These are phyloP conservation scores for Hypoxylon sp. DNA, from an alignment of 2,329 filamentous ascomycete genomes.

Conservation along the genomic window DNA sequence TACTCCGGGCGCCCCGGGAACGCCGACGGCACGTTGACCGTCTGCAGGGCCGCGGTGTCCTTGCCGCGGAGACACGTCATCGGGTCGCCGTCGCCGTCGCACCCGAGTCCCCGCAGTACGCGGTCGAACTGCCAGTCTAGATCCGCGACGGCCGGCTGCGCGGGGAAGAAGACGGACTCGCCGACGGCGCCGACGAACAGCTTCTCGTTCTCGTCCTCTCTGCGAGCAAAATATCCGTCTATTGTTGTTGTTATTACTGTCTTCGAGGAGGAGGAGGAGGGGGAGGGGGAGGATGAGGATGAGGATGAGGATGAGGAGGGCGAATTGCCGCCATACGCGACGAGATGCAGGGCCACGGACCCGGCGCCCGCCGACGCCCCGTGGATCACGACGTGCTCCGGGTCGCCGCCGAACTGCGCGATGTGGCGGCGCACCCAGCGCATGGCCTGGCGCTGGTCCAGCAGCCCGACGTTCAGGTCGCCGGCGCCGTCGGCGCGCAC, in stretches of 20 bases:
- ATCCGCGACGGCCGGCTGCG: conserved; percentile 58
- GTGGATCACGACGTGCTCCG: conserved; percentile 68
- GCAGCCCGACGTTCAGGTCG: conserved; percentile 69
- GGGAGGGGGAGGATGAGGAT: too few species aligned
- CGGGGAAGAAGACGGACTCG: conserved; percentile 63
- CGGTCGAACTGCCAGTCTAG: conserved; percentile 62
- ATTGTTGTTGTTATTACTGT: too few species aligned
- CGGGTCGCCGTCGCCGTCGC: conserved; percentile 48
- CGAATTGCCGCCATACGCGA: neutral
- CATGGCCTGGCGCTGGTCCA: conserved; percentile 71
- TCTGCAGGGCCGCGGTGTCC: conserved; percentile 54
- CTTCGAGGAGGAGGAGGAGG: too few species aligned
- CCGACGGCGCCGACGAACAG: conserved; percentile 61
- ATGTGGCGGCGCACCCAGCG: conserved; percentile 73
- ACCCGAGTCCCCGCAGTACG: conserved; percentile 53
- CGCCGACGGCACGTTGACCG: conserved; percentile 54
- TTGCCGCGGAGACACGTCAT: conserved; percentile 59
- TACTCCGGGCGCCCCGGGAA: conserved; percentile 54
- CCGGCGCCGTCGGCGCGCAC: conserved; percentile 64
- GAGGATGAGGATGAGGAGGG: too few species aligned
- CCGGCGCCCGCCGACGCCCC: conserved; percentile 72
- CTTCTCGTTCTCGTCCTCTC: conserved; percentile 49
- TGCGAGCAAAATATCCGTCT: too few species aligned
- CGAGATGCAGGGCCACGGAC: conserved; percentile 64
- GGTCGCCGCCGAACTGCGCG: conserved; percentile 68